phyloP scores from a whole-genome alignment of 805 yeast genomes.

The Yarrowia sp. region DNA sequence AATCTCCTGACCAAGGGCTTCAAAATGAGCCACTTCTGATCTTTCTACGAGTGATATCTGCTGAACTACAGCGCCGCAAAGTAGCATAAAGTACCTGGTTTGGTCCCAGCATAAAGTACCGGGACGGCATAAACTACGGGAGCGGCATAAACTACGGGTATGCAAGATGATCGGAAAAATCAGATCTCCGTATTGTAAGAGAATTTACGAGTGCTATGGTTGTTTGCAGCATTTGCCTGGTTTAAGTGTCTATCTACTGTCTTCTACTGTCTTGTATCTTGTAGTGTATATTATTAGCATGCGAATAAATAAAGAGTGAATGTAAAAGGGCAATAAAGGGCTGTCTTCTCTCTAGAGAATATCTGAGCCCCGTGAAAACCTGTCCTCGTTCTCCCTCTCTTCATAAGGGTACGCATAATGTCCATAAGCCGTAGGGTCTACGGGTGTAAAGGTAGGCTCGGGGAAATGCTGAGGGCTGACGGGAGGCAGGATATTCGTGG shows the following conservation, averaged over 20 bases:
- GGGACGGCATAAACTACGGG: too few relatives aligned
- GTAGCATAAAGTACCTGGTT: too few relatives aligned
- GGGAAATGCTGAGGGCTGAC: slow-evolving; percentile 21
- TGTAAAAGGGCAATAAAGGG: background rate
- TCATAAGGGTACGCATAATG: slow-evolving; percentile 4
- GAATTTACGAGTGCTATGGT: too few relatives aligned
- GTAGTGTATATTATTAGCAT: background rate
- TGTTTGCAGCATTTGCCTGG: too few relatives aligned
- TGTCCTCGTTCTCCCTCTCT: background rate
- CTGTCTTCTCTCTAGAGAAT: background rate
- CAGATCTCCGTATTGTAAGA: too few relatives aligned
- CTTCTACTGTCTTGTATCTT: too few relatives aligned
- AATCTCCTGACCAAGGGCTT: too few relatives aligned
- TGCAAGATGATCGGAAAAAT: too few relatives aligned
- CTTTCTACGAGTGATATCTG: background rate
- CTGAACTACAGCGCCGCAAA: background rate
- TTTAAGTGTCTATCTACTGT: too few relatives aligned
- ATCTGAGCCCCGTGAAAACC: background rate
- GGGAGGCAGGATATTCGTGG: slow-evolving; percentile 8
- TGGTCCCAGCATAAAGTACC: too few relatives aligned
- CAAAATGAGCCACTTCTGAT: too few relatives aligned
- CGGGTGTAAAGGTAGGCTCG: slow-evolving; percentile 8
- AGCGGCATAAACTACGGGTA: too few relatives aligned
- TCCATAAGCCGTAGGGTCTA: background rate
- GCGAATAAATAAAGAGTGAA: slow-evolving; percentile 12